These are phyloP conservation scores for Debaryomyces hansenii DNA, from an alignment of 805 yeast species.

Conservation along the genomic window DNA sequence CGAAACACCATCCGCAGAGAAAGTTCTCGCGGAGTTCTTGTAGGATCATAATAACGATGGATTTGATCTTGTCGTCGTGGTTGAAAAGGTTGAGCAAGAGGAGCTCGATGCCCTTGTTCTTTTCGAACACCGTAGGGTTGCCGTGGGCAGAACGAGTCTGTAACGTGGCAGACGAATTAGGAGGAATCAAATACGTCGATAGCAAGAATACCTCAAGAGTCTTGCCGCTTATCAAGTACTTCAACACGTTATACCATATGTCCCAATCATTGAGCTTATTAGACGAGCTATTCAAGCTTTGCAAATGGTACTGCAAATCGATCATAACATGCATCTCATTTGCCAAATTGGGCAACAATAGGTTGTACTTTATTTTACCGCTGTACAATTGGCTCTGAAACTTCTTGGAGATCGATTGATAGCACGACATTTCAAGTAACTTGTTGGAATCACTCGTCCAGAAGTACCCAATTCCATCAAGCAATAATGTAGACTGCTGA, in stretches of 20 bases:
- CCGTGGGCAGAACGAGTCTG: conserved; percentile 39
- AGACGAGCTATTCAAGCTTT: conserved; percentile 27
- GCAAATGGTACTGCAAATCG: conserved; percentile 43
- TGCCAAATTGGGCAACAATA: conserved; percentile 33
- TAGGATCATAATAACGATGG: conserved; percentile 40
- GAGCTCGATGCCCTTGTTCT: conserved; percentile 45
- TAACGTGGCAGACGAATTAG: conserved; percentile 37
- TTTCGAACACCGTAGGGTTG: conserved; percentile 40
- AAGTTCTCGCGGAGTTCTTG: conserved; percentile 45
- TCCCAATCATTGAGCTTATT: conserved; percentile 21
- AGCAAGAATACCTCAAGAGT: conserved; percentile 40
- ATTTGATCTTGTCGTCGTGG: conserved; percentile 38
- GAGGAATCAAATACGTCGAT: conserved; percentile 42
- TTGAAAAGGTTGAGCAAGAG: conserved; percentile 42
- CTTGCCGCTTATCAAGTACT: conserved; percentile 42
- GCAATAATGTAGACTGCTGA: conserved; percentile 23
- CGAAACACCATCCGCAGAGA: conserved; percentile 46
- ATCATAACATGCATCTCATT: conserved; percentile 44
- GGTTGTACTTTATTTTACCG: conserved; percentile 31
- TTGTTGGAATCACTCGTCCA: conserved; percentile 45
- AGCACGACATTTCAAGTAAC: conserved; percentile 40
- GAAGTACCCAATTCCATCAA: conserved; percentile 44
- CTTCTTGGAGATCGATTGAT: conserved; percentile 35
- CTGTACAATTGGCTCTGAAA: conserved; percentile 34
- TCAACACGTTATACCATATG: conserved; percentile 43